Evolutionary conservation across 371 early-diverging fungal genomes (phyloP).

Genomic region (Coemansia sp.): DNA sequence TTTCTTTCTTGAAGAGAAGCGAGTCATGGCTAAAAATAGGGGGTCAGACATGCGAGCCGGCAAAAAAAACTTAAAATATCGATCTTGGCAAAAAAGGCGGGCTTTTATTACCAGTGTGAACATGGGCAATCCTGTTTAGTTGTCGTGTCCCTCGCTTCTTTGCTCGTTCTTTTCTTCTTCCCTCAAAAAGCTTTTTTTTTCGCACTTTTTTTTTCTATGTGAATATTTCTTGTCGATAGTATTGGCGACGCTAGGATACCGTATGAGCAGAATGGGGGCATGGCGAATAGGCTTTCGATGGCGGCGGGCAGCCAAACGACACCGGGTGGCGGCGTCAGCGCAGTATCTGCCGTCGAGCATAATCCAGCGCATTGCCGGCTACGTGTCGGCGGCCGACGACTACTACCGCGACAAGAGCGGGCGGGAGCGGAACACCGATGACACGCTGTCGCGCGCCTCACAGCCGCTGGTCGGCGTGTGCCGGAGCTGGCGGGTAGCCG

Average conservation of each 20-base stretch:
- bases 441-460: constrained; percentile 22
- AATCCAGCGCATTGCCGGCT: constrained; percentile 34
- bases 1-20: no score
- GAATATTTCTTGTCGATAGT: not conserved
- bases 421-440: constrained; percentile 10
- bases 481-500: constrained; percentile 36
- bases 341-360: constrained; percentile 38
- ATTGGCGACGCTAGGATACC: not conserved
- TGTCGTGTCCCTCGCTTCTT: not conserved
- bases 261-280: not conserved
- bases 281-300: constrained; percentile 1
- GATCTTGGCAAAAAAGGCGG: not conserved
- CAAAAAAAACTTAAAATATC: not conserved
- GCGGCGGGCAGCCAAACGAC: constrained; percentile 4
- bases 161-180: not conserved
- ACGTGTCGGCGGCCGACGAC: constrained; percentile 12
- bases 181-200: not conserved
- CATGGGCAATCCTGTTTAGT: not conserved
- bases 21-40: no score
- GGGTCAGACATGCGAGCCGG: no score
- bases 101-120: not conserved
- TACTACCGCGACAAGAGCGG: constrained; percentile 3
- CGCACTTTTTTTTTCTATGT: not conserved
- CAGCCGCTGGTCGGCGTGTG: constrained; percentile 28
- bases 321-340: constrained; percentile 1